phyloP scores from a whole-genome alignment of 176 grass and related monocot species.

The Metroxylon sagu region DNA sequence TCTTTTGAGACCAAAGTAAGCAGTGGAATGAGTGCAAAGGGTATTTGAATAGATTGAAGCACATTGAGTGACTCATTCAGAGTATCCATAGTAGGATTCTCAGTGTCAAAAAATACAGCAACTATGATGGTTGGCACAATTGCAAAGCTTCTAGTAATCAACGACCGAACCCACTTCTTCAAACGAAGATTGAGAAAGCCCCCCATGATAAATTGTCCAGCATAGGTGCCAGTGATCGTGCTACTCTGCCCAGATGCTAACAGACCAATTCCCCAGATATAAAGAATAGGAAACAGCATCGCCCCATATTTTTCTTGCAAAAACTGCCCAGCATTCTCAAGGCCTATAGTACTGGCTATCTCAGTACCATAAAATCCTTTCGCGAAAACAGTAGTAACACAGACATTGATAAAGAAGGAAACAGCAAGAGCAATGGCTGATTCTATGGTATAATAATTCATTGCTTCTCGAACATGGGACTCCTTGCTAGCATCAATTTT shows the following conservation, averaged over 20 bases:
- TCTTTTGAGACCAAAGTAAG: slow-evolving; percentile 90
- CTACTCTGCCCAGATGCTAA: slow-evolving; percentile 93
- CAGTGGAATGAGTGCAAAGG: slow-evolving; percentile 89
- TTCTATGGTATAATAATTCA: slow-evolving; percentile 19
- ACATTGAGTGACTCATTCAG: slow-evolving; percentile 94
- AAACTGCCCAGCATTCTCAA: slow-evolving; percentile 55
- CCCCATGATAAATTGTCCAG: slow-evolving; percentile 90
- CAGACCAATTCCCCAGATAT: slow-evolving; percentile 87
- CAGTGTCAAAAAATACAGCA: slow-evolving; percentile 84
- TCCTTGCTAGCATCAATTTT: slow-evolving; percentile 3
- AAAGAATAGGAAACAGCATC: slow-evolving; percentile 68
- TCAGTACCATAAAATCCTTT: slow-evolving; percentile 14
- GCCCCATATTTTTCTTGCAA: slow-evolving; percentile 82
- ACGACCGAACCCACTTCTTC: slow-evolving; percentile 83
- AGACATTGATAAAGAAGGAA: slow-evolving; percentile 15
- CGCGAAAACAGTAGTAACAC: slow-evolving; percentile 19
- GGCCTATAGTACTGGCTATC: slow-evolving; percentile 5
- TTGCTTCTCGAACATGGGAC: slow-evolving; percentile 9
- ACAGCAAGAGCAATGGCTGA: slow-evolving; percentile 8
- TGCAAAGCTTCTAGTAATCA: slow-evolving; percentile 82
- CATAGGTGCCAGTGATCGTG: slow-evolving; percentile 85
- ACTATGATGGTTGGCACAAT: slow-evolving; percentile 91
- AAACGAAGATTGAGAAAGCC: slow-evolving; percentile 90
- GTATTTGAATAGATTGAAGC: slow-evolving; percentile 94
- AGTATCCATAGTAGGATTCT: slow-evolving; percentile 79